Evolutionary conservation across 176 grass and related monocot genomes (phyloP), one percentile per base, ranked within the genome.

Genomic region (Avena eriantha): DNA sequence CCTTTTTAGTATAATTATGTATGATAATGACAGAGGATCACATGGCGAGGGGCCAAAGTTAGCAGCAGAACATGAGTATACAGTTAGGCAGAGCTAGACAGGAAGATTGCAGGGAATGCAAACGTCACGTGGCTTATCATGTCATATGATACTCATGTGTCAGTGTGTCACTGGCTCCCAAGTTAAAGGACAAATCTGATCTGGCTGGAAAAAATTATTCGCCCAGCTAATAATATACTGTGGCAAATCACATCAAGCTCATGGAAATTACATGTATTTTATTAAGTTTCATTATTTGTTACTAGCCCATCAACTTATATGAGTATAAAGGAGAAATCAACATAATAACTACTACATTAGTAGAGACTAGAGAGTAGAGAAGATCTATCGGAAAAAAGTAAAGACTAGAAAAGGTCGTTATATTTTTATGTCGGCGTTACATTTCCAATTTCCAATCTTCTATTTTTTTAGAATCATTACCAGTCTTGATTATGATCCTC

Each of bases 71-170:
- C 50, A 53, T 54, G 51, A 58, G 75, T 16, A 10, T 26, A 69
- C 47, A 83, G 66, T 84, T 84, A 84, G 73, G 54, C 6, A 19
- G 53, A 55, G 53, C 6, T 56, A 21, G 18, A 64, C 75, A 67
- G 26, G 58, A 91, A 41, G 89, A 80, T 84, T 91, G 85, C 85
- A 91, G 76, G 39, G 21, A 73, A 76, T 68, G 85, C 89, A 84
- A 80, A 6, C 46, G 78, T 81, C 85, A 84, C 81, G 65, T 88
- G 89, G 76, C 31, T 69, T 75, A 50, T 69, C 56, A 34, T 86
- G 4, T 14, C 49, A 50, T 41, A 41, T 50, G 57, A 16, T 63
- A 50, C 69, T 78, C 84, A 23, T 56, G 80, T 87, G 89, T 39
- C 57, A 14, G 31, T 79, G 84, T 79, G 74, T 39, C 47, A 18